These are phyloP conservation scores for Triticum monococcum DNA, from an alignment of 176 grass and related monocot genomes.

Conservation along the genomic window DNA sequence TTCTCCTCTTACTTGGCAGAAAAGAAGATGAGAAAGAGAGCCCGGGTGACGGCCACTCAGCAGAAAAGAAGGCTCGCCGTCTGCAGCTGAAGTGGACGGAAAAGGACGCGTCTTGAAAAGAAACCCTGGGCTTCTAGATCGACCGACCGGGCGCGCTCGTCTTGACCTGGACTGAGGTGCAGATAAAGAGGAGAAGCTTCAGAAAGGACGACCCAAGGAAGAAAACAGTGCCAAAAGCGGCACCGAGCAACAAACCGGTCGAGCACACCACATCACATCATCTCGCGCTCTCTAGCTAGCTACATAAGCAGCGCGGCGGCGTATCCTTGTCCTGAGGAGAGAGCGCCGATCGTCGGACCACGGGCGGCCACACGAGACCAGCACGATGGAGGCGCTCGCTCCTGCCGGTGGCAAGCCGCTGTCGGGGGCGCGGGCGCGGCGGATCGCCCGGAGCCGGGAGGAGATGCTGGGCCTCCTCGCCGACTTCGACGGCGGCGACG, in stretches of 20 bases:
- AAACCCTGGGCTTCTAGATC: slow-evolving; percentile 4
- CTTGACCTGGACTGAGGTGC: not conserved
- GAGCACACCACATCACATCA: no score
- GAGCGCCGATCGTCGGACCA: not conserved
- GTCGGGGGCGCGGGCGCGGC: slow-evolving; percentile 20
- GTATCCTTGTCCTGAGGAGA: not conserved
- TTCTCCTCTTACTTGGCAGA: not conserved
- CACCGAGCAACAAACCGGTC: not conserved
- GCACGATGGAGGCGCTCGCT: slow-evolving; percentile 29
- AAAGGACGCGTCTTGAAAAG: not conserved
- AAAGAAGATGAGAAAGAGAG: not conserved
- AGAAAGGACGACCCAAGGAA: not conserved
- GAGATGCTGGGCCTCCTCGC: slow-evolving; percentile 57
- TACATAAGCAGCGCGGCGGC: not conserved
- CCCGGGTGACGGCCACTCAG: not conserved
- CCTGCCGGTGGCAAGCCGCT: slow-evolving; percentile 5
- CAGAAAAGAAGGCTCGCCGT: not conserved
- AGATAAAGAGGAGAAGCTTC: not conserved
- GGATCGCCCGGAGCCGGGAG: slow-evolving; percentile 37
- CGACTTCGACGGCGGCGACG: slow-evolving; percentile 13
- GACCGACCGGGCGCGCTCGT: not conserved
- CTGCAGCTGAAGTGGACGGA: not conserved
- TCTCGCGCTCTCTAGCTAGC: not conserved
- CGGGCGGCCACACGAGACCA: not conserved
- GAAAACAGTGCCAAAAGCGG: not conserved